Percentiles rank a stretch among this genome's conserved stretches.
Evolutionary conservation across 495 filamentous ascomycete species (phyloP).

Genomic region (Aspergillus sclerotiicarbonarius): DNA sequence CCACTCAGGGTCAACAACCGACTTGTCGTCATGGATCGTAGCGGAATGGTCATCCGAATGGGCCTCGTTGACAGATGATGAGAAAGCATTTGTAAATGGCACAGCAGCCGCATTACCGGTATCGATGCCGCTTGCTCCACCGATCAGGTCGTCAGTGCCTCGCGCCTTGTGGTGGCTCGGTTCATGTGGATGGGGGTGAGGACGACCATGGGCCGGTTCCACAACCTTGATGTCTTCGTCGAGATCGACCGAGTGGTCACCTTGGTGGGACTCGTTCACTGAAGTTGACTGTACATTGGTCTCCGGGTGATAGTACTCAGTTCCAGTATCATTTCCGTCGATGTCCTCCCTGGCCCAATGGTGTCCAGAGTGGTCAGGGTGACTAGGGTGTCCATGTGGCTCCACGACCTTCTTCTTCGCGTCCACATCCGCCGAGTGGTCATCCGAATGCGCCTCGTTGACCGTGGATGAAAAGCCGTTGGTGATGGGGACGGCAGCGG

Average conservation of each 20-base stretch:
- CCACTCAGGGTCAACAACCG: background rate
- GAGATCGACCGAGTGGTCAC: constrained; percentile 12
- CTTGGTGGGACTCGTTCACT: background rate
- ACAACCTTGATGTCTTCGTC: background rate
- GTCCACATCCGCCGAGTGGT: constrained; percentile 22
- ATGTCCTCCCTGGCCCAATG: background rate
- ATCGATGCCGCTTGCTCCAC: constrained; percentile 1
- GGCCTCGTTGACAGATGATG: background rate
- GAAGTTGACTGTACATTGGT: background rate
- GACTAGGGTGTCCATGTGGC: background rate
- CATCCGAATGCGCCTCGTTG: constrained; percentile 28
- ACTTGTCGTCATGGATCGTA: constrained; percentile 2
- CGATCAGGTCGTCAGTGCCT: background rate
- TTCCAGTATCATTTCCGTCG: background rate
- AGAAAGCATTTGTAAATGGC: background rate
- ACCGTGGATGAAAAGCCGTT: constrained; percentile 19
- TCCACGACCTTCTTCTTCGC: constrained; percentile 1
- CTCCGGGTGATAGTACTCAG: background rate
- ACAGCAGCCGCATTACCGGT: constrained; percentile 6
- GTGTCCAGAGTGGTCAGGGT: background rate
- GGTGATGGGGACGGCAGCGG: constrained; percentile 14
- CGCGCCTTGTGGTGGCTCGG: background rate
- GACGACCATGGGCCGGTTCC: background rate
- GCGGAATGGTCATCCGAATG: constrained; percentile 11
- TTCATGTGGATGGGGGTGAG: background rate